Base-by-base conservation (phyloP, 768 basidiomycete species). In the Galerina sulciceps region DNA sequence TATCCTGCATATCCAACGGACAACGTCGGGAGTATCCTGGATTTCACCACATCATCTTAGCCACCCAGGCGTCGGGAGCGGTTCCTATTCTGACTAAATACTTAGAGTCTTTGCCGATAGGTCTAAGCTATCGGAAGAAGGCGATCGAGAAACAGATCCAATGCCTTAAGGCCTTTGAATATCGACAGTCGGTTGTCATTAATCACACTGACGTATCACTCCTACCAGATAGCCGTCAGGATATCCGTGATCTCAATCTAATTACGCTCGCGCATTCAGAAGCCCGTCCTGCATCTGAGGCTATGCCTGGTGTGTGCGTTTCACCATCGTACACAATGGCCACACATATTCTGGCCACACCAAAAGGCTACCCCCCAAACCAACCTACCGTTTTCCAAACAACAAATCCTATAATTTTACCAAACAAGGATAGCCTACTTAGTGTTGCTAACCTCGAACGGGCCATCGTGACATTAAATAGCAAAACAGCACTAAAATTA, bases 21-120 rank as follows among this genome's bases (percentile, higher is more conserved):
- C 68, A 73, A 4, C 38, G 62, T 10, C 61, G 55, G 15, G 67
- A 71, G 1, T 71, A 77, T 61, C 36, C 63, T 6, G 86, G 84
- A 6, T 91, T 91, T 65, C 80, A 84, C 48, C 86, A 89, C 66
- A 72, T 94, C 57, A 73, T 92, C 6, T 78, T 92, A 48, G 90
- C 88, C 5, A 92, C 91, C 0, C 90, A 91, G 68, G 90, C 90
- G 6, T 83, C 83, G 47, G 81, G 84, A 26, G 89, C 88, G 13
- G 71, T 76, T 13, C 76, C 78, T 5, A 72, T 92, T 4, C 71
- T 92, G 13, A 68, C 72, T 0, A 76, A 77, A 0, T 87, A 85
- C 61, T 68, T 73, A 1, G 59, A 75, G 13, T 75, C 79, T 11
- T 69, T 86, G 2, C 71, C 75, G 1, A 47, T 59, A 10, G 55